Conservation (phyloP, 106 monocot genomes). For the Amphibolis antarctica region DNA sequence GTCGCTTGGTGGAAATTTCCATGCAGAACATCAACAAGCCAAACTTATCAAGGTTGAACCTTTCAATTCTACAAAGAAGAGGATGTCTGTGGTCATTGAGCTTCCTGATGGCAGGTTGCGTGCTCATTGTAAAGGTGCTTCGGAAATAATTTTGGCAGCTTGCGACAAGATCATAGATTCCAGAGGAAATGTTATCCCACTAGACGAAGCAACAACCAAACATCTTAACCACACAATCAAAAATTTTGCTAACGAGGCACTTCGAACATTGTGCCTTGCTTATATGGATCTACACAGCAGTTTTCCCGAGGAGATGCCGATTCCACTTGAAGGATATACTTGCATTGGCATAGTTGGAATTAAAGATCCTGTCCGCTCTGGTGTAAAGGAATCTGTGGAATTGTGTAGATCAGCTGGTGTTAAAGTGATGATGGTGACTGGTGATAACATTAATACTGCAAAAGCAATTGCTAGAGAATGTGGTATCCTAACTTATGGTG, state of each 20-base stretch:
- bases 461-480: conserved; percentile 74
- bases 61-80: conserved; percentile 61
- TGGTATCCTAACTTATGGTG: conserved; percentile 60
- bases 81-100: conserved; percentile 62
- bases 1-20: conserved; percentile 43
- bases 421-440: conserved; percentile 70
- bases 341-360: conserved; percentile 75
- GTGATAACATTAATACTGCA: conserved; percentile 72
- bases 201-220: conserved; percentile 26
- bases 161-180: conserved; percentile 35
- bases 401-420: conserved; percentile 65
- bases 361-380: conserved; percentile 67
- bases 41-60: conserved; percentile 57
- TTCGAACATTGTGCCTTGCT: conserved; percentile 62
- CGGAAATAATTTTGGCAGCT: conserved; percentile 60
- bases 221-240: conserved; percentile 40
- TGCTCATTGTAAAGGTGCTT: conserved; percentile 57
- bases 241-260: conserved; percentile 49
- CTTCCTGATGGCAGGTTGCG: conserved; percentile 37
- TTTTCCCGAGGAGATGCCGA: conserved; percentile 30
- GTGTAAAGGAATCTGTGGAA: conserved; percentile 64
- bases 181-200: conserved; percentile 32
- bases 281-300: conserved; percentile 37
- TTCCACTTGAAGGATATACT: conserved; percentile 42
- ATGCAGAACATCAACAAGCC: conserved; percentile 18